Evolutionary conservation across 257 asterid species (phyloP).

Genomic region (Solanum piurae): DNA sequence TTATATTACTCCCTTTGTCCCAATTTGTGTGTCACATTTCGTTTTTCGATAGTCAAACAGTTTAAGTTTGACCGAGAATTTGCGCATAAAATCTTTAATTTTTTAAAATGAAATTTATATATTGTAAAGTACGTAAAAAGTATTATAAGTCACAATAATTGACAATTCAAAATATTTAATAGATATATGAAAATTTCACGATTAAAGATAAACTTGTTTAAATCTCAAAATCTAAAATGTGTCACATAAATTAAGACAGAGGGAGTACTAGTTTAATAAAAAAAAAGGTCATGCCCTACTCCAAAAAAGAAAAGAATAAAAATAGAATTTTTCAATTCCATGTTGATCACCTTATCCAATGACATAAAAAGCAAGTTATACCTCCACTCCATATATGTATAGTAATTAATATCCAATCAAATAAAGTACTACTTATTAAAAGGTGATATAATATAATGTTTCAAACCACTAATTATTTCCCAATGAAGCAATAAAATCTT

Average conservation of each 20-base stretch:
- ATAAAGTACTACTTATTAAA: background rate
- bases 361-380: background rate
- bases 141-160: too few relatives aligned
- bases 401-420: background rate
- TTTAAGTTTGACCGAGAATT: too few relatives aligned
- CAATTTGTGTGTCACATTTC: background rate
- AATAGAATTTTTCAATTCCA: background rate
- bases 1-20: background rate
- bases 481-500: background rate
- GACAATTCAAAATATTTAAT: background rate
- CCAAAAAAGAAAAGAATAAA: background rate
- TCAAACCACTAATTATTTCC: background rate
- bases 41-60: accelerated
- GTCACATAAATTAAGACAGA: too few relatives aligned
- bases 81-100: too few relatives aligned
- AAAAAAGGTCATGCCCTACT: background rate
- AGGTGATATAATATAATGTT: background rate
- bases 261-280: background rate
- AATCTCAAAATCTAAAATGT: too few relatives aligned
- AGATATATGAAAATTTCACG: too few relatives aligned
- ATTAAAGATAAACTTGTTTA: too few relatives aligned
- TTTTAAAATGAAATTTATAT: too few relatives aligned
- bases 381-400: background rate
- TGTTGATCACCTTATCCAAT: background rate
- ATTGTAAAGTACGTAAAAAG: too few relatives aligned